phyloP scores from a whole-genome alignment of 768 basidiomycete genomes.

The Auriscalpium vulgare region DNA sequence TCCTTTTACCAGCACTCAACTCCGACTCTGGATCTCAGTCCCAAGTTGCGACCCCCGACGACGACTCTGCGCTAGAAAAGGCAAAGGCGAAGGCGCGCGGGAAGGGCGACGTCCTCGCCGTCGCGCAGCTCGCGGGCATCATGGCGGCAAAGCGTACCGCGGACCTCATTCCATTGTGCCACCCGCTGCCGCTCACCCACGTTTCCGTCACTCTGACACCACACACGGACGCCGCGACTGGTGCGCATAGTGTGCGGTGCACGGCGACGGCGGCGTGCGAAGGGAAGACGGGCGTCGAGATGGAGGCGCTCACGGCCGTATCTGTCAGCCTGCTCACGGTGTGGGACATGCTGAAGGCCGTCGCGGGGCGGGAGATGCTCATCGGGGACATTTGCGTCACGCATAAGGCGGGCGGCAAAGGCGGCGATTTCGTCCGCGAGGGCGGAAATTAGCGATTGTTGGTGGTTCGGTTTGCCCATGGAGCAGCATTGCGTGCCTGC shows the following conservation, averaged over 20 bases:
- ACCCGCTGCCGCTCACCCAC: constrained; percentile 69
- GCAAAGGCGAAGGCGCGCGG: constrained; percentile 42
- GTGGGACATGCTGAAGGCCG: constrained; percentile 92
- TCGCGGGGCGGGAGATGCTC: constrained; percentile 82
- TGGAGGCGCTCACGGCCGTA: constrained; percentile 89
- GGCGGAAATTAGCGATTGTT: neutral
- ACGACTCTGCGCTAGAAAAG: constrained; percentile 13
- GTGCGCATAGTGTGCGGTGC: constrained; percentile 44
- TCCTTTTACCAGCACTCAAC: constrained; percentile 36
- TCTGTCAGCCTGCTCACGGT: constrained; percentile 71
- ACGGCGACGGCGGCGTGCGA: constrained; percentile 64
- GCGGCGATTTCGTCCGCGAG: constrained; percentile 51
- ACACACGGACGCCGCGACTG: constrained; percentile 22
- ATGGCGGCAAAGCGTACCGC: constrained; percentile 83
- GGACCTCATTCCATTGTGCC: constrained; percentile 81
- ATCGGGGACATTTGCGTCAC: constrained; percentile 62
- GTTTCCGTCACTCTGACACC: constrained; percentile 56
- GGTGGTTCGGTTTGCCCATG: neutral
- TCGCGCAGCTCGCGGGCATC: constrained; percentile 80
- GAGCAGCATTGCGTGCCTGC: too few species aligned
- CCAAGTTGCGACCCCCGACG: too few species aligned
- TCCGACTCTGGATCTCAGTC: too few species aligned
- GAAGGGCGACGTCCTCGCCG: constrained; percentile 67
- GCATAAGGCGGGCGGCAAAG: constrained; percentile 66
- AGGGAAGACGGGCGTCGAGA: constrained; percentile 84